phyloP scores from a whole-genome alignment of 257 asterid genomes.

The Solanum neorickii region DNA sequence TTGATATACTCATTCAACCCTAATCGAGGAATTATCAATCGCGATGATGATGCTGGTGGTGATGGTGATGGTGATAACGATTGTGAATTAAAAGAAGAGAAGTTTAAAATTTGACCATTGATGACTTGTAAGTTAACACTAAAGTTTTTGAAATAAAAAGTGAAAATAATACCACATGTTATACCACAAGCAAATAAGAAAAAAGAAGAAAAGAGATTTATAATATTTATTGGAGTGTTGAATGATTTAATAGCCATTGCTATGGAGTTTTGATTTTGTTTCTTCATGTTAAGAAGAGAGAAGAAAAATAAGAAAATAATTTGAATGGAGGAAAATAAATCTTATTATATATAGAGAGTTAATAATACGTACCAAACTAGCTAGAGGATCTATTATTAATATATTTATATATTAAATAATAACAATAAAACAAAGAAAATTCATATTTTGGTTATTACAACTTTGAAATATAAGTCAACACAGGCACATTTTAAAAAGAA shows the following conservation, averaged over 20 bases:
- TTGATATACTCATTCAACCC: neutral
- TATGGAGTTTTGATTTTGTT: slow-evolving; percentile 2
- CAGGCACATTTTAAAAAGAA: no score
- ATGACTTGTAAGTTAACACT: slow-evolving; percentile 46
- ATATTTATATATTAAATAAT: neutral
- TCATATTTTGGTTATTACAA: neutral
- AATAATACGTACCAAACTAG: neutral
- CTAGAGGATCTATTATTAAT: neutral
- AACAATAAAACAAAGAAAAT: neutral
- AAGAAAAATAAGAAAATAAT: neutral
- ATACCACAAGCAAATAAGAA: slow-evolving; percentile 41
- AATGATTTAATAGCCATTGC: neutral
- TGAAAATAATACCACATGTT: slow-evolving; percentile 35
- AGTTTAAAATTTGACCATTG: slow-evolving; percentile 19
- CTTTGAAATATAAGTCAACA: neutral
- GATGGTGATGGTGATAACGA: neutral
- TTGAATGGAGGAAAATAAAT: neutral
- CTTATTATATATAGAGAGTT: neutral
- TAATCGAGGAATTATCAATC: neutral
- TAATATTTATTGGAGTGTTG: slow-evolving; percentile 13
- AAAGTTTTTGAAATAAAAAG: slow-evolving; percentile 38
- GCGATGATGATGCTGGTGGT: neutral
- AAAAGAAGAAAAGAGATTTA: slow-evolving; percentile 20
- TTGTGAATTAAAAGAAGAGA: slow-evolving; percentile 18
- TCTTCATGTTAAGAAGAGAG: slow-evolving; percentile 15